A percentile compares a stretch with the other conserved stretches of the same genome.
phyloP scores from a whole-genome alignment of 73 alveolate species.

The Paramecium octaurelia region DNA sequence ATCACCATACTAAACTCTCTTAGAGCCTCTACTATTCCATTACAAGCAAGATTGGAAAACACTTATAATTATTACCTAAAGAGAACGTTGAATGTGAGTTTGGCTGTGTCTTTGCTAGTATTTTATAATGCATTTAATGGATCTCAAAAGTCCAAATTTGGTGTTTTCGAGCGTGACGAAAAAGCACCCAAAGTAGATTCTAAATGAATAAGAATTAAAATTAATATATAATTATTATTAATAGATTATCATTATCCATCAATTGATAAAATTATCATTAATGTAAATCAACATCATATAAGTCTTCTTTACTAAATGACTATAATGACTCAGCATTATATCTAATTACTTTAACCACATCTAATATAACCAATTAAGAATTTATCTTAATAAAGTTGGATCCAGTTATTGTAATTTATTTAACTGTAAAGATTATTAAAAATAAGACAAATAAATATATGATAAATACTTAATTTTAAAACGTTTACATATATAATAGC shows the following conservation, averaged over 20 bases:
- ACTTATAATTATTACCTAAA: background rate
- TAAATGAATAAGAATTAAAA: background rate
- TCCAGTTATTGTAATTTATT: too few species aligned
- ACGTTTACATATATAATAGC: too few species aligned
- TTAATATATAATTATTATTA: background rate
- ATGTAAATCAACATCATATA: background rate
- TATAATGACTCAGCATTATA: too few species aligned
- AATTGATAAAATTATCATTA: too few species aligned
- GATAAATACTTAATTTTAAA: too few species aligned
- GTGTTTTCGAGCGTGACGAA: background rate
- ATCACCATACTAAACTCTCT: background rate
- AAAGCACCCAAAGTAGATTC: background rate
- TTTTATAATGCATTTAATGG: background rate
- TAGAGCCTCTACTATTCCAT: background rate
- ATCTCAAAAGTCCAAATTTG: background rate
- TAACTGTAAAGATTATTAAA: too few species aligned
- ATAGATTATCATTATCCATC: too few species aligned
- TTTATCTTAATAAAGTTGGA: too few species aligned
- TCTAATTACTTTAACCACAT: too few species aligned
- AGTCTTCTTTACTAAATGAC: too few species aligned
- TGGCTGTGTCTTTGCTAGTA: background rate
- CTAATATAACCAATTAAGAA: too few species aligned
- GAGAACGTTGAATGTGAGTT: background rate
- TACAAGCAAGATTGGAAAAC: background rate
- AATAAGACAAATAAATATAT: too few species aligned